A percentile compares a stretch with the other conserved stretches of the same genome.
Evolutionary conservation across 306 rosid species (phyloP).

Genomic region (Arachis hypogaea): DNA sequence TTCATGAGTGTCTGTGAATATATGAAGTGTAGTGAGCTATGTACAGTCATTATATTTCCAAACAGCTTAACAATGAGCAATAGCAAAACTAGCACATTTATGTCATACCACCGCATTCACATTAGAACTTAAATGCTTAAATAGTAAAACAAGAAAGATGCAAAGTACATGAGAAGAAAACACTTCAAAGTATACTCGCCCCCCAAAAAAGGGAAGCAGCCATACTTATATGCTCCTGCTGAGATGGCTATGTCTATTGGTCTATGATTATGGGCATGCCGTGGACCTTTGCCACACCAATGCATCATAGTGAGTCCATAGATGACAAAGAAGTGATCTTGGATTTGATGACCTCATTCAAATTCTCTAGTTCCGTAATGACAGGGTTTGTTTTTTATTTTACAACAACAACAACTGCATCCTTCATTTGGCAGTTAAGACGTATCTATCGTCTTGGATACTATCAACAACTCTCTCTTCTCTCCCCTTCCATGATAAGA

Average conservation of each 20-base stretch:
- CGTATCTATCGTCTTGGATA: not conserved
- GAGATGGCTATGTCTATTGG: not conserved
- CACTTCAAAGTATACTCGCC: conserved; percentile 20
- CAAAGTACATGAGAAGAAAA: conserved; percentile 11
- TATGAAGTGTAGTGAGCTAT: conserved; percentile 8
- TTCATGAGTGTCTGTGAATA: conserved; percentile 51
- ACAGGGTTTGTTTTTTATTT: not conserved
- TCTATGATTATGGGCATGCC: not conserved
- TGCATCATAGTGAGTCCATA: not conserved
- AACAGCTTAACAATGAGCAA: conserved; percentile 18
- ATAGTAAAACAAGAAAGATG: conserved; percentile 3
- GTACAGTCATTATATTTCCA: conserved; percentile 21
- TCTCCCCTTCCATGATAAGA: not conserved
- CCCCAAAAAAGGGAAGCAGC: not conserved
- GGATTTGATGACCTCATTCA: not conserved
- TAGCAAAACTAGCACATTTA: conserved; percentile 18
- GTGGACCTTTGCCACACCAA: not conserved
- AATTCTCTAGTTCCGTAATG: not conserved
- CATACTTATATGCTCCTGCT: not conserved
- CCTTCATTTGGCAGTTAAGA: conserved; percentile 7
- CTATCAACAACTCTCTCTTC: not conserved
- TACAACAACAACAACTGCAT: not conserved
- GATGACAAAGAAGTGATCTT: not conserved
- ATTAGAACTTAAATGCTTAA: conserved; percentile 3
- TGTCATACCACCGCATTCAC: conserved; percentile 10